Evolutionary conservation across 441 rosid species (phyloP), one percentile per base, ranked within the genome.

Genomic region (Populus hybrid): DNA sequence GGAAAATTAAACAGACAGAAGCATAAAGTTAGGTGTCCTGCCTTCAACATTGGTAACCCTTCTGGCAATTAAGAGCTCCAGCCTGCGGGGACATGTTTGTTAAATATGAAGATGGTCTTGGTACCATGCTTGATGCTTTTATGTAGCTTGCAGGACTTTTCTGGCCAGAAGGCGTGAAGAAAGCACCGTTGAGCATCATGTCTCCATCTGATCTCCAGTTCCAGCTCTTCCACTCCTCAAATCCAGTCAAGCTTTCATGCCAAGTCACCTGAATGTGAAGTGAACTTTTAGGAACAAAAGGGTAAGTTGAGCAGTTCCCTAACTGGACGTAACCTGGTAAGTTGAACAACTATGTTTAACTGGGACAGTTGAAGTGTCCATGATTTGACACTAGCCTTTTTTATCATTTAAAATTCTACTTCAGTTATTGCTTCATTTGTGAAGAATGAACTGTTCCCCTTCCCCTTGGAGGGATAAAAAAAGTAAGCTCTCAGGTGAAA

Each of bases 61-160:
- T 76, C 75, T 88, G 93, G 86, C 98, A 94, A 72, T 79, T 69
- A 21, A 91, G 86, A 82, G 89, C 80, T 67, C 97, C 95, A 0
- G 98, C 90, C 14, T 88, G 90, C 86, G 88, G 74, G 35, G 97
- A 85, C 1, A 89, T 86, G n/a, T 28, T 75, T 30, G 79, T 83
- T 65, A 91, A 80, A 78, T 89, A 72, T 53, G 91, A 81, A 78
- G 91, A 87, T 65, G 97, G 86, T 84, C 92, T 92, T 72, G 97
- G 97, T 9, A 89, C 91, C 76, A 92, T 87, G 82, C 96, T 91
- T 14, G 97, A 94, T 32, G 97, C 97, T 70, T 91, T 86, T 16
- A 91, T 90, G 40, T 92, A 92, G 89, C 90, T 91, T 70, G 84
- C 86, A 0, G 96, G 84, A 11, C 93, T 87, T 7, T 86, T 86